These are phyloP conservation scores for Xylaria castorea DNA, from an alignment of 495 filamentous ascomycete species.

Conservation along the genomic window DNA sequence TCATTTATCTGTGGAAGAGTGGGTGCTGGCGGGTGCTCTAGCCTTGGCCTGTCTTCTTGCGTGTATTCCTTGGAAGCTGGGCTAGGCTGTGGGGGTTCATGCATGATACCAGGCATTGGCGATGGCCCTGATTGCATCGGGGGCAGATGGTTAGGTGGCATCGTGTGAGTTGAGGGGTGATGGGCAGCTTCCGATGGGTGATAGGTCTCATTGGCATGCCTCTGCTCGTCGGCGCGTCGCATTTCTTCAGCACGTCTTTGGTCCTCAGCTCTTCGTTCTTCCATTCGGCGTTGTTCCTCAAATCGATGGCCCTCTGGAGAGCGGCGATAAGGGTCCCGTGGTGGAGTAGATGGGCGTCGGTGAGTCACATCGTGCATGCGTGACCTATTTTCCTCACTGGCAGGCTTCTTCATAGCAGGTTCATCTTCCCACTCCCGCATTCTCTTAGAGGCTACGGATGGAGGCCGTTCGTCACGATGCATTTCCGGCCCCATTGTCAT, in stretches of 20 bases:
- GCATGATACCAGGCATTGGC: conserved; percentile 64
- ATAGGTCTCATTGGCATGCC: conserved; percentile 68
- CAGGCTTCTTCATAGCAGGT: conserved; percentile 76
- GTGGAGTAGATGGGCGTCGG: conserved; percentile 75
- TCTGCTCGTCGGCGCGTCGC: conserved; percentile 64
- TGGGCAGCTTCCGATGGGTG: conserved; percentile 92
- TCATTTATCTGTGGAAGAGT: conserved; percentile 58
- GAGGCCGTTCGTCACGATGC: conserved; percentile 80
- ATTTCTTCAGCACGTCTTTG: conserved; percentile 51
- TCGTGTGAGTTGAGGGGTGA: conserved; percentile 71
- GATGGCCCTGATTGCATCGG: conserved; percentile 69
- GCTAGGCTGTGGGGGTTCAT: conserved; percentile 59
- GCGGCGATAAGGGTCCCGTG: conserved; percentile 71
- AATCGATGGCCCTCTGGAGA: conserved; percentile 76
- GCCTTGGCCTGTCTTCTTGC: conserved; percentile 53
- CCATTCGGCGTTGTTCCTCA: conserved; percentile 59
- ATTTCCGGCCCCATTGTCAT: conserved; percentile 51
- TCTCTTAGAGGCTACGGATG: conserved; percentile 81
- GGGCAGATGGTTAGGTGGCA: conserved; percentile 72
- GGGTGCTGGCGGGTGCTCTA: conserved; percentile 57
- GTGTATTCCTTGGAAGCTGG: conserved; percentile 67
- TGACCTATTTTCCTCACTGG: conserved; percentile 84
- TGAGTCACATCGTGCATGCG: conserved; percentile 83
- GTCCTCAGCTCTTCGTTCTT: conserved; percentile 59
- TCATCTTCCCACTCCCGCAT: conserved; percentile 92